Evolutionary conservation across 2,329 filamentous ascomycete species (phyloP).

Genomic region (Colletotrichum sansevieriae): DNA sequence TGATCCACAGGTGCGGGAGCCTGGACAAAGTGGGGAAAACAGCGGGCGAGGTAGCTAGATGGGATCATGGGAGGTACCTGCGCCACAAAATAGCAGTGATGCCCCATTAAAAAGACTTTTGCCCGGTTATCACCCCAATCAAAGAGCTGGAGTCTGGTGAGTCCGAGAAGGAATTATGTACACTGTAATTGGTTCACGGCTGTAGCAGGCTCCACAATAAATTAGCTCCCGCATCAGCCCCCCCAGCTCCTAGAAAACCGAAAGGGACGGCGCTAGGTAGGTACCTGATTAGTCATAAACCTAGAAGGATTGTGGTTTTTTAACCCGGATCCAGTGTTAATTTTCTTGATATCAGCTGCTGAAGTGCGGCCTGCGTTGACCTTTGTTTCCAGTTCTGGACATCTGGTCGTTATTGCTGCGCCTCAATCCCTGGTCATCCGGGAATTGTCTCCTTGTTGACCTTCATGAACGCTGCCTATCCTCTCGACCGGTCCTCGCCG

Average conservation of each 20-base stretch:
- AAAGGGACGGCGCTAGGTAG: not conserved
- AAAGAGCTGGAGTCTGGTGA: not conserved
- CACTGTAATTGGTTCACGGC: not conserved
- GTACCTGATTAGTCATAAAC: too few species aligned
- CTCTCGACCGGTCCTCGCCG: not conserved
- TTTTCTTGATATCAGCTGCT: not conserved
- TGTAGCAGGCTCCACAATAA: not conserved
- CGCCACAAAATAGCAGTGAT: not conserved
- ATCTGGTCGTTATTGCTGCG: too few species aligned
- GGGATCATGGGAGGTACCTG: not conserved
- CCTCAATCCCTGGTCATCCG: too few species aligned
- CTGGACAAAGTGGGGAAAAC: not conserved
- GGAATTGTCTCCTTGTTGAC: too few species aligned
- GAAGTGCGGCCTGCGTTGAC: not conserved
- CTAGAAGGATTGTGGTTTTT: not conserved
- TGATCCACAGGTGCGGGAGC: conserved; percentile 4
- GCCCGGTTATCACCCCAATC: conserved; percentile 13
- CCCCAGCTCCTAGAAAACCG: conserved; percentile 4
- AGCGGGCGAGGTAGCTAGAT: too few species aligned
- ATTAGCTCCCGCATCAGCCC: conserved; percentile 13
- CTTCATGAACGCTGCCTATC: too few species aligned
- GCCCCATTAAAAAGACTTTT: conserved; percentile 20
- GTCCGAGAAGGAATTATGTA: not conserved
- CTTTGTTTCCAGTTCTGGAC: not conserved
- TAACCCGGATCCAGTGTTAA: not conserved